These are phyloP conservation scores for Vinca minor DNA, from an alignment of 257 asterid species.

Conservation along the genomic window DNA sequence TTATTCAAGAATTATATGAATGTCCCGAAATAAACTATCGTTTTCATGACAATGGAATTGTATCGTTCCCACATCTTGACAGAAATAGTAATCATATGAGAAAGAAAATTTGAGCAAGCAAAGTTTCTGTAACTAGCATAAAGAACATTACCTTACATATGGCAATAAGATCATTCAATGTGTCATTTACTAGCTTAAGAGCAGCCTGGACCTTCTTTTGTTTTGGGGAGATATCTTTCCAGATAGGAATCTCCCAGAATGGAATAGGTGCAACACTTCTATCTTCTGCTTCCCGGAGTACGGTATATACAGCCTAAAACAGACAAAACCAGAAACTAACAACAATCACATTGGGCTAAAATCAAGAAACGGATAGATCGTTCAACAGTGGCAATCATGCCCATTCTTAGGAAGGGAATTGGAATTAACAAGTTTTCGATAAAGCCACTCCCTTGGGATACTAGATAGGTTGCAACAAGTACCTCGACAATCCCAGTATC, in stretches of 20 bases:
- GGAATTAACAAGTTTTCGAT: background rate
- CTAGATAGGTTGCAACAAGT: constrained; percentile 13
- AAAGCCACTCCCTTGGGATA: background rate
- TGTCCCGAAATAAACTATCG: no score
- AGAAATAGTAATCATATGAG: background rate
- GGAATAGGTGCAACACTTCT: constrained; percentile 93
- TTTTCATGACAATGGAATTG: background rate
- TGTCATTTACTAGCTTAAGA: constrained; percentile 72
- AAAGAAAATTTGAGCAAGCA: background rate
- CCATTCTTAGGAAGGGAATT: background rate
- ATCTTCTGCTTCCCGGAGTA: constrained; percentile 90
- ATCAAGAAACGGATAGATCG: constrained; percentile 12
- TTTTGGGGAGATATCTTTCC: constrained; percentile 95
- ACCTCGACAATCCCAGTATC: constrained; percentile 96
- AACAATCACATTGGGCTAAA: constrained; percentile 5
- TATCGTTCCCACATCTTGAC: background rate
- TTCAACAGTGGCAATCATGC: background rate
- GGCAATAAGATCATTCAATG: constrained; percentile 73
- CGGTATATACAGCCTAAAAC: constrained; percentile 88
- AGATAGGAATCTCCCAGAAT: constrained; percentile 91
- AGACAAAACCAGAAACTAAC: constrained; percentile 17
- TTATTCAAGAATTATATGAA: background rate
- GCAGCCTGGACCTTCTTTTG: constrained; percentile 76
- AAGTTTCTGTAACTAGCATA: background rate
- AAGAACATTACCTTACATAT: constrained; percentile 66